These are phyloP conservation scores for Phytophthora parvispora DNA, from an alignment of 352 stramenopile genomes.

Conservation along the genomic window DNA sequence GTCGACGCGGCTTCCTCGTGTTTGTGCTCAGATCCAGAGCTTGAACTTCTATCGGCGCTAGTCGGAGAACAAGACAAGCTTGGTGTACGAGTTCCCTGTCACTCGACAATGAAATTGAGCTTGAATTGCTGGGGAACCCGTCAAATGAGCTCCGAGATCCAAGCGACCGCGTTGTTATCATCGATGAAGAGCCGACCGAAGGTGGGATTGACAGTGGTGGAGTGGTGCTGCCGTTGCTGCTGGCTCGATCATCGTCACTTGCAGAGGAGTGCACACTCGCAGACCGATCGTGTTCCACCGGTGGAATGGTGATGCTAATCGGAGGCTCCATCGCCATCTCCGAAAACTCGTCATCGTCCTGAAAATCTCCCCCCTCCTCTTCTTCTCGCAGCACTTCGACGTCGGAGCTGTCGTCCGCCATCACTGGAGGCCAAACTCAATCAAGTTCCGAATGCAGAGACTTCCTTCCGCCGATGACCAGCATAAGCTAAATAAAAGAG, in stretches of 20 bases:
- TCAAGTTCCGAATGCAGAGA: background rate
- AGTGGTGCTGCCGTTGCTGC: constrained; percentile 11
- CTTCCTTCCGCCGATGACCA: constrained; percentile 2
- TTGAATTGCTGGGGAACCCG: constrained; percentile 34
- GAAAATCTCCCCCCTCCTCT: constrained; percentile 10
- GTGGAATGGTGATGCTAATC: constrained; percentile 29
- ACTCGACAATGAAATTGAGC: constrained; percentile 20
- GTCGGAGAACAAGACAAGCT: constrained; percentile 37
- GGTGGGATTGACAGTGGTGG: constrained; percentile 19
- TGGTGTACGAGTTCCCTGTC: constrained; percentile 55
- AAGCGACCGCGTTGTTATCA: constrained; percentile 20
- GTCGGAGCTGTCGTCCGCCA: constrained; percentile 17
- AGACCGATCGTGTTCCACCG: constrained; percentile 6
- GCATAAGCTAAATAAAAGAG: constrained; percentile 10
- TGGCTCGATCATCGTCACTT: constrained; percentile 29
- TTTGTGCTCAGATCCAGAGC: constrained; percentile 59
- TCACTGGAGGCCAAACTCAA: constrained; percentile 10
- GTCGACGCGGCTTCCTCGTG: constrained; percentile 57
- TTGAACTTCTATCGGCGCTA: constrained; percentile 33
- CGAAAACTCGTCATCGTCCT: constrained; percentile 5
- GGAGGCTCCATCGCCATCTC: constrained; percentile 6
- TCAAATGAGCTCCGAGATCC: constrained; percentile 33
- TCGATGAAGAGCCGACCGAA: constrained; percentile 26
- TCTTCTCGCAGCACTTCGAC: constrained; percentile 16
- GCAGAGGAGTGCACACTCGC: background rate